Conservation (phyloP, 331 rosid genomes). For the Phaseolus coccineus region DNA sequence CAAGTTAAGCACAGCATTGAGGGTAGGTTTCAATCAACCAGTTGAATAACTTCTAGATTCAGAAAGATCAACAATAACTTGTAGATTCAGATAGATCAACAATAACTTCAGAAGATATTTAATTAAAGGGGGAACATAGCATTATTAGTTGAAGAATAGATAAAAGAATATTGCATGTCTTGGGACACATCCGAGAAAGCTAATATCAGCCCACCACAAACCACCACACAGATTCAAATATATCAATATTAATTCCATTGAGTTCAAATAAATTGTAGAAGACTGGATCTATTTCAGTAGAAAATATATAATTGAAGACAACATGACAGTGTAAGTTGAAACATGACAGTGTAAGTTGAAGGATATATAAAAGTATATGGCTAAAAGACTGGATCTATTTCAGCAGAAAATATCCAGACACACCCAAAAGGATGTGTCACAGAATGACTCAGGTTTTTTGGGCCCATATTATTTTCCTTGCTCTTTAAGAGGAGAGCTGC, state of each 20-base stretch:
- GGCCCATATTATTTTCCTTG: neutral
- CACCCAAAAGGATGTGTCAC: neutral
- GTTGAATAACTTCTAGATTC: neutral
- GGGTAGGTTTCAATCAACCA: too few species aligned
- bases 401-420: too few species aligned
- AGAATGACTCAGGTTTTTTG: constrained; percentile 16
- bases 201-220: too few species aligned
- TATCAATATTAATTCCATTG: neutral
- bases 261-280: neutral
- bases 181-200: too few species aligned
- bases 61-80: too few species aligned
- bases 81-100: too few species aligned
- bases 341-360: neutral
- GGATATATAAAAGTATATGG: neutral
- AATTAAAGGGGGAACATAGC: too few species aligned
- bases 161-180: too few species aligned
- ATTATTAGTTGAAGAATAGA: too few species aligned
- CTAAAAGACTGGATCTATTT: too few species aligned
- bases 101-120: too few species aligned
- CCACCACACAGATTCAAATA: neutral
- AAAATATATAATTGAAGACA: constrained; percentile 11
- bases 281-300: neutral
- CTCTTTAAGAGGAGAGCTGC: constrained; percentile 9
- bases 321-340: neutral
- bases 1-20: too few species aligned